Conservation (phyloP, 129 eudicot genomes). For the Pittosporum tobira region DNA sequence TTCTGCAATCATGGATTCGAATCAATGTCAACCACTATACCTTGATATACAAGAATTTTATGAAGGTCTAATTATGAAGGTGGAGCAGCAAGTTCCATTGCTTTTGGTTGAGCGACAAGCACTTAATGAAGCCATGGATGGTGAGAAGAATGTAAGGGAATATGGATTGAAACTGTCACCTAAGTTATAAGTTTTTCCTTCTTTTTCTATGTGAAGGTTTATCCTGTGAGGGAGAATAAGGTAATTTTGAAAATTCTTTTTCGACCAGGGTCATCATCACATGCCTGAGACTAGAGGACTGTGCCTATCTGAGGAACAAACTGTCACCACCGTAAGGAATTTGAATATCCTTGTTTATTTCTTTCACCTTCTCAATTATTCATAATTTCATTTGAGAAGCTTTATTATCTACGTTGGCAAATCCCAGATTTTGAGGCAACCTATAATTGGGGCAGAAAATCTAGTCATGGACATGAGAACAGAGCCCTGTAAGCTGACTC, state of each 20-base stretch:
- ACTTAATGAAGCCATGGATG: slow-evolving; percentile 73
- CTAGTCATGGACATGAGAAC: slow-evolving; percentile 45
- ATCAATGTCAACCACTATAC: slow-evolving; percentile 71
- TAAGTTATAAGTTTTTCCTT: neutral
- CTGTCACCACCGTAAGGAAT: slow-evolving; percentile 56
- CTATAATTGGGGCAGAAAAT: slow-evolving; percentile 46
- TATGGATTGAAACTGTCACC: neutral
- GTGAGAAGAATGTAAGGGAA: slow-evolving; percentile 59
- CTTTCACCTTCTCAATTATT: neutral
- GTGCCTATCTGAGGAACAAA: slow-evolving; percentile 80
- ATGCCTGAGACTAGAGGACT: slow-evolving; percentile 89
- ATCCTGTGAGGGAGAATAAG: slow-evolving; percentile 1
- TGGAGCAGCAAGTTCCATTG: slow-evolving; percentile 75
- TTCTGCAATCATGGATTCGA: slow-evolving; percentile 70
- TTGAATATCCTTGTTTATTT: neutral
- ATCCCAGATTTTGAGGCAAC: slow-evolving; percentile 48
- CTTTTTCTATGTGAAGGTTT: neutral
- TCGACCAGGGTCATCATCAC: slow-evolving; percentile 67
- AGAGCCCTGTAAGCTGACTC: slow-evolving; percentile 63
- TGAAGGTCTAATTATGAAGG: slow-evolving; percentile 58
- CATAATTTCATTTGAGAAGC: neutral
- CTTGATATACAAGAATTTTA: slow-evolving; percentile 61
- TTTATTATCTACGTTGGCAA: neutral
- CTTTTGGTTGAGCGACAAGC: slow-evolving; percentile 89
- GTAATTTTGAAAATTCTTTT: slow-evolving; percentile 1